phyloP scores from a whole-genome alignment of 2,329 filamentous ascomycete genomes.

The Colletotrichum scovillei region DNA sequence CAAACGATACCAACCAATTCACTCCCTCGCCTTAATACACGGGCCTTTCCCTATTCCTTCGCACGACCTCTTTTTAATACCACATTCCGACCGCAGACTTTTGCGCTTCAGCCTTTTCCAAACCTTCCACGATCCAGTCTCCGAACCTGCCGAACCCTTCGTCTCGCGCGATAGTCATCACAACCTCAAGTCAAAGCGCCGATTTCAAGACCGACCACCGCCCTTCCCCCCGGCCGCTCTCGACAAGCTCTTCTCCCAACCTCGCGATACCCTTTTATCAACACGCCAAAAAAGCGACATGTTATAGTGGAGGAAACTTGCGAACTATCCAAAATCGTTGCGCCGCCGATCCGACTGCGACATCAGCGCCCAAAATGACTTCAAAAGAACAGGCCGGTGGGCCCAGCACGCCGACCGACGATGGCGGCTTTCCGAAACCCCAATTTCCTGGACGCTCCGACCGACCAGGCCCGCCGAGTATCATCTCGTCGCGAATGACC shows the following conservation, averaged over 20 bases:
- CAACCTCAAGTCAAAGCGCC: constrained; percentile 26
- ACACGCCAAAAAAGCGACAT: constrained; percentile 18
- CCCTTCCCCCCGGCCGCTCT: background rate
- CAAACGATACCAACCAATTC: background rate
- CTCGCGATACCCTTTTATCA: background rate
- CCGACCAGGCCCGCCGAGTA: constrained; percentile 66
- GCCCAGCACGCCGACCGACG: constrained; percentile 51
- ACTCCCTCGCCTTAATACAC: constrained; percentile 25
- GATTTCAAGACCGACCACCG: constrained; percentile 6
- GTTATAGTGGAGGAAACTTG: constrained; percentile 9
- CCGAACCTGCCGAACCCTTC: constrained; percentile 20
- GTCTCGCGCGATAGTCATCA: constrained; percentile 8
- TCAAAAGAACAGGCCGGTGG: constrained; percentile 48
- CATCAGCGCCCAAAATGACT: constrained; percentile 46
- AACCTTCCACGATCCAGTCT: constrained; percentile 5
- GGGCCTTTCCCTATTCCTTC: constrained; percentile 23
- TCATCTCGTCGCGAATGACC: constrained; percentile 80
- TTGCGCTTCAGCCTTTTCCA: constrained; percentile 26
- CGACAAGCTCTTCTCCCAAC: background rate
- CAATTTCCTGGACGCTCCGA: constrained; percentile 53
- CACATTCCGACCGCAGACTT: constrained; percentile 14
- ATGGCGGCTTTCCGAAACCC: constrained; percentile 51
- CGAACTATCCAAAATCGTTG: background rate
- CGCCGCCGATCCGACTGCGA: constrained; percentile 10
- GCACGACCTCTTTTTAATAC: constrained; percentile 31